A percentile compares a stretch with the other conserved stretches of the same genome.
These are phyloP conservation scores for Glonium stellatum DNA, from an alignment of 495 filamentous ascomycete genomes.

Conservation along the genomic window DNA sequence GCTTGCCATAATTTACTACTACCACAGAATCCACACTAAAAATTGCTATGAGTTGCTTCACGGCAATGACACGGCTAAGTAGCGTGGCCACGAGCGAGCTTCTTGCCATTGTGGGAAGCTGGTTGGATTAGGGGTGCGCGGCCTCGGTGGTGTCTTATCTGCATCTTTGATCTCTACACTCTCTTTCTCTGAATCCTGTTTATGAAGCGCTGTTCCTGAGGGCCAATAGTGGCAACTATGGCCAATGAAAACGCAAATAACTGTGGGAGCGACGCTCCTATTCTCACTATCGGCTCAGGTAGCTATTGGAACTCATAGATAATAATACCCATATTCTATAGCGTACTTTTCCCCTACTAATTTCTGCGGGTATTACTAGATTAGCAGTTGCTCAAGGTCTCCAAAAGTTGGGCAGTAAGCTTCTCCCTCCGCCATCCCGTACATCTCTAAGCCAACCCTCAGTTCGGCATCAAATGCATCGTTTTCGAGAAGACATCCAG, in stretches of 20 bases:
- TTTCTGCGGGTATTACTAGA: constrained; percentile 22
- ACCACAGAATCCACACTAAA: too few relatives aligned
- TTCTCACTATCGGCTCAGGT: constrained; percentile 27
- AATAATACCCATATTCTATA: neutral
- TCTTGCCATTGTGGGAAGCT: too few relatives aligned
- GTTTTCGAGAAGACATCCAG: constrained; percentile 44
- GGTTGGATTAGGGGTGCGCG: too few relatives aligned
- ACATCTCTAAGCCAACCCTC: neutral
- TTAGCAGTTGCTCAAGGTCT: constrained; percentile 27
- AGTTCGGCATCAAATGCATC: constrained; percentile 46
- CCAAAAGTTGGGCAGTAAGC: constrained; percentile 17
- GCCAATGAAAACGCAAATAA: neutral
- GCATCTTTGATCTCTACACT: too few relatives aligned
- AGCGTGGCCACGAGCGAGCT: too few relatives aligned
- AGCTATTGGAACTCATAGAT: neutral
- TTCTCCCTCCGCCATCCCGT: neutral
- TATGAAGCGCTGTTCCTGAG: neutral
- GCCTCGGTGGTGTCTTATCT: too few relatives aligned
- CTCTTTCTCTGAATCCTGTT: neutral
- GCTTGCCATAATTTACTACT: too few relatives aligned
- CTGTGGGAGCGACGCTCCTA: neutral
- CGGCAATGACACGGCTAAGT: too few relatives aligned
- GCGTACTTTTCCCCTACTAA: neutral
- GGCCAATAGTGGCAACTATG: neutral
- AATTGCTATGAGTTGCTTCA: too few relatives aligned